A percentile compares a stretch with the other conserved stretches of the same genome.
These are phyloP conservation scores for Coemansia brasiliensis DNA, from an alignment of 192 early-diverging fungal species.

Conservation along the genomic window DNA sequence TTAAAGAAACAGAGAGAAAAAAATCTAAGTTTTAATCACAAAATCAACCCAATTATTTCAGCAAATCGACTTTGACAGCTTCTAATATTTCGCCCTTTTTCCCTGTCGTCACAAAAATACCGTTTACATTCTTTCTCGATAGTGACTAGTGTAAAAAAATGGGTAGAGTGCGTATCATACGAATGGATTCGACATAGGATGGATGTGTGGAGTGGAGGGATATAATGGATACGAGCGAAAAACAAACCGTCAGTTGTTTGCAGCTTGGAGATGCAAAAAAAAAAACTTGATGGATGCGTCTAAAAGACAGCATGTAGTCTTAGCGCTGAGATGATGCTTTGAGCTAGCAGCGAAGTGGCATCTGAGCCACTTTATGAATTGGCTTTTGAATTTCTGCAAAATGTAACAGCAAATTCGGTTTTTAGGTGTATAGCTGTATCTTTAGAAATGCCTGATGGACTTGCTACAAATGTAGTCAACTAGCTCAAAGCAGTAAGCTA, in stretches of 20 bases:
- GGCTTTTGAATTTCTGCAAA: too few species aligned
- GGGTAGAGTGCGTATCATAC: constrained; percentile 45
- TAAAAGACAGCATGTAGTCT: too few species aligned
- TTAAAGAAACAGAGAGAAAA: background rate
- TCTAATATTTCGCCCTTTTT: constrained; percentile 9
- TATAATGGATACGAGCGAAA: constrained; percentile 6
- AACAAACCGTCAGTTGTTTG: too few species aligned
- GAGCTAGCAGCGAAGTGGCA: too few species aligned
- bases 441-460: too few species aligned
- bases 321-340: background rate
- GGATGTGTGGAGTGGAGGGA: constrained; percentile 9
- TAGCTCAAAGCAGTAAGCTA: too few species aligned
- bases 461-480: too few species aligned
- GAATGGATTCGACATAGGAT: constrained; percentile 10
- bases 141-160: constrained; percentile 26
- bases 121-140: constrained; percentile 16
- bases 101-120: constrained; percentile 12
- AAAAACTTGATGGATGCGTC: too few species aligned
- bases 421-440: too few species aligned
- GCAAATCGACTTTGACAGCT: background rate
- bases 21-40: background rate
- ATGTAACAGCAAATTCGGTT: too few species aligned
- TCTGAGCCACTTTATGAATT: too few species aligned
- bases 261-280: too few species aligned
- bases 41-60: background rate